Base-by-base conservation (phyloP, 2,329 filamentous ascomycete genomes). In the Penicillium crustosum region DNA sequence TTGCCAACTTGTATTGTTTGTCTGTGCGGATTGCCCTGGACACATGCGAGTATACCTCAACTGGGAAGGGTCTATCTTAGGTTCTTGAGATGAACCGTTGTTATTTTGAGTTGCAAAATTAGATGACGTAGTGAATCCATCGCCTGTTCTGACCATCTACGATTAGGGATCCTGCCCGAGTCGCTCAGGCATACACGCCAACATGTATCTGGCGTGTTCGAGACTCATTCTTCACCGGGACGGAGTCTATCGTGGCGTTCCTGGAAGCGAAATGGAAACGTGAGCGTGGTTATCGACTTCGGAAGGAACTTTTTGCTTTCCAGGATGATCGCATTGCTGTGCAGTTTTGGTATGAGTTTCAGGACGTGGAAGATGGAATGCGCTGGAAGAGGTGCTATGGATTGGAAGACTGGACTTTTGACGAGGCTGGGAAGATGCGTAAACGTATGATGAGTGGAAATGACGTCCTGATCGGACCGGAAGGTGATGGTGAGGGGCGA, bases 261-360 rank as follows among this genome's bases (percentile, higher is more conserved):
- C 70, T 96, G 52, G 83, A 81, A 0, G 78, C 83, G 44, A 95
- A 95, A 70, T 95, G 90, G 91, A 75, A 81, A 43, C 83, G 80
- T 21, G 91, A 95, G 72, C 78, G 83, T 43, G 85, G 81, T 17
- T 95, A 95, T 68, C 82, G 83, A 0, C 80, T 96, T 54, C 83
- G 91, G 53, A 95, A 96, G 73, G 91, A 96, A 71, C 78, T 96
- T 1, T 96, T 95, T 73, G 82, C 89, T 1, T 94, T 91, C 68
- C 81, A 77, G 0, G 86, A 87, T 38, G 80, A 93, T 73, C 89
- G 85, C 75, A 93, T 93, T 62, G 91, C 91, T 1, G 91, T 95
- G 23, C 90, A 96, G 70, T 95, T 94, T 73, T 95, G 91, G 91
- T 95, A 93, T 68, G 89, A 95, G 74, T 93, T 86, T 76, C 83